phyloP scores from a whole-genome alignment of 208 protist genomes.

The Jaenimonas drosophilae region DNA sequence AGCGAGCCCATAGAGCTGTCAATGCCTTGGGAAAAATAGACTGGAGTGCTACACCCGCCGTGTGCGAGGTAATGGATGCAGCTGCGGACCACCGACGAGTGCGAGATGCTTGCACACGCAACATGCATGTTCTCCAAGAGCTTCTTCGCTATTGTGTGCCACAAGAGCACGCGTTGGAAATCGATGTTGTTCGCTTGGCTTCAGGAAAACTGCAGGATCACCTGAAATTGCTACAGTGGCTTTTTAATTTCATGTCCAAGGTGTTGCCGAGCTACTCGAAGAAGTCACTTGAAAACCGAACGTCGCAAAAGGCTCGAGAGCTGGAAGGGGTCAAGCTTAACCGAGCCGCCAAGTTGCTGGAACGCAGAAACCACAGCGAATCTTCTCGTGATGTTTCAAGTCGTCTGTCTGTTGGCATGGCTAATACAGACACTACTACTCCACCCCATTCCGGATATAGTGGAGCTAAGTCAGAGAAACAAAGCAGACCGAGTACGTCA shows the following conservation, averaged over 20 bases:
- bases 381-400: too few species aligned
- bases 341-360: constrained; percentile 9
- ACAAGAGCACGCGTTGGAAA: constrained; percentile 24
- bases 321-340: constrained; percentile 57
- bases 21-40: constrained; percentile 27
- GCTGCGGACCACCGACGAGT: constrained; percentile 36
- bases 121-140: constrained; percentile 56
- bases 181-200: constrained; percentile 50
- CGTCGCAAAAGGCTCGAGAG: constrained; percentile 3
- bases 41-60: constrained; percentile 37
- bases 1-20: constrained; percentile 13
- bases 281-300: constrained; percentile 22
- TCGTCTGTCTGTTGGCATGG: too few species aligned
- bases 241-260: constrained; percentile 68
- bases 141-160: constrained; percentile 58
- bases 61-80: constrained; percentile 53
- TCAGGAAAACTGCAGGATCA: constrained; percentile 79
- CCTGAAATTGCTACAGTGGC: constrained; percentile 61
- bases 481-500: too few species aligned
- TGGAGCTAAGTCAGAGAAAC: too few species aligned
- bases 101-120: constrained; percentile 34
- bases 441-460: too few species aligned
- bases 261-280: constrained; percentile 60
- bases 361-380: too few species aligned
- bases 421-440: too few species aligned